Base-by-base conservation (phyloP, 2,329 filamentous ascomycete species). In the Penicillium sp. region DNA sequence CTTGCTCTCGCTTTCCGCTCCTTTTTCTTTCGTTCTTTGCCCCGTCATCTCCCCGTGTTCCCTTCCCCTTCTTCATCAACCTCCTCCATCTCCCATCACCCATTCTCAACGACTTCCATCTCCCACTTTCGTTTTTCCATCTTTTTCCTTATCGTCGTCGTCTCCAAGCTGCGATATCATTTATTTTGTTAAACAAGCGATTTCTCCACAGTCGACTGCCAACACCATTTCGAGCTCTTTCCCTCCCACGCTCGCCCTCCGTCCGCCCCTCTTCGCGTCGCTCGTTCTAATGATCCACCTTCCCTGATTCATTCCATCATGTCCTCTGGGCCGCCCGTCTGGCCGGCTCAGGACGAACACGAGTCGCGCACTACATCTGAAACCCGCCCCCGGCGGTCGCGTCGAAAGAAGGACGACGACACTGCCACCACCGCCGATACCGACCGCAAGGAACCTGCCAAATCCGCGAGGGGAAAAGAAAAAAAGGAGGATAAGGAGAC, bases 361-460 rank as follows among this genome's bases (percentile, higher is more conserved):
- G 61, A 66, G 62, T 64, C 67, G 55, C 67, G 66, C 26, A 64
- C 65, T n/a, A 56, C 67, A 31, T 62, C 67, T 50, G 71, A 70
- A 64, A 65, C 70, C 64, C 71, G 70, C 63, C 69, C 73, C 60
- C 70, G 75, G 70, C 76, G 75, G 69, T 75, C 76, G 69, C 76
- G 77, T 70, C 75, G 77, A 60, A 78, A 79, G 74, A 76, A 80
- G 74, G 74, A 79, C 63, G 75, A 76, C 64, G 70, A 73, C 13
- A 61, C 35, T 9, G 35, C 66, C 56, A 69, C 70, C 26, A 56
- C 66, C 64, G 35, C 66, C 56, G 69, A 71, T 29, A 56, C 66
- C 64, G 65, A 71, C 62, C 58, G 69, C 58, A 71, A 73, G 62
- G 64, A 73, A 9, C 66, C 69, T 26, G 60, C 70, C 31, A 73